phyloP scores from a whole-genome alignment of 2,329 filamentous ascomycete species.

The Ophiosphaerella korrae region DNA sequence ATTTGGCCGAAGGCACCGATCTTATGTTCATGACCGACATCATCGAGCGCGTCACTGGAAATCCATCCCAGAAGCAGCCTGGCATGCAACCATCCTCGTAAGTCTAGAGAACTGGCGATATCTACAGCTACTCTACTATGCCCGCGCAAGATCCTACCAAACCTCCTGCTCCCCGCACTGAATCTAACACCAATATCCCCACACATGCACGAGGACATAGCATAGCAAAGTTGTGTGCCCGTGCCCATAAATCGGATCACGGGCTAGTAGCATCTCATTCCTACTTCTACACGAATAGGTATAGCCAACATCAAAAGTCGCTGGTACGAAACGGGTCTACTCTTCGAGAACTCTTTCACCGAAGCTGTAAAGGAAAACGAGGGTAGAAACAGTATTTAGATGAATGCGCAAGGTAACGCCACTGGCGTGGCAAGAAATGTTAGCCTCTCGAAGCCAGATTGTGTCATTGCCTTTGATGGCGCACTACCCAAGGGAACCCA shows the following conservation, averaged over 20 bases:
- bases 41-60: conserved; percentile 44
- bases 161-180: conserved; percentile 44
- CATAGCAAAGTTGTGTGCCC: conserved; percentile 53
- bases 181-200: conserved; percentile 52
- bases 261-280: conserved; percentile 53
- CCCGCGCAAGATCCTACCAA: conserved; percentile 31
- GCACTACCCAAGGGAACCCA: conserved; percentile 46
- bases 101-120: conserved; percentile 55
- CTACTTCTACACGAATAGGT: conserved; percentile 39
- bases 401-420: conserved; percentile 55
- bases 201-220: conserved; percentile 59
- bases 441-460: conserved; percentile 37
- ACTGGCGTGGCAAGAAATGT: conserved; percentile 26
- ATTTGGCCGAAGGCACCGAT: conserved; percentile 51
- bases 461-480: conserved; percentile 50
- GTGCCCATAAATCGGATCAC: conserved; percentile 42
- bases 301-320: conserved; percentile 62
- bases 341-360: conserved; percentile 49
- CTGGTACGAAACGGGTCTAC: conserved; percentile 63
- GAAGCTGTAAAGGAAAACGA: conserved; percentile 46
- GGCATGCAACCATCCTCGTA: conserved; percentile 27
- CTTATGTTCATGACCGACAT: conserved; percentile 56
- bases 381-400: conserved; percentile 51
- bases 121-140: conserved; percentile 55
- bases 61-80: conserved; percentile 12